Percentiles rank a stretch among this genome's conserved stretches.
phyloP scores from a whole-genome alignment of 2,329 filamentous ascomycete genomes.

The Alternaria sp. region DNA sequence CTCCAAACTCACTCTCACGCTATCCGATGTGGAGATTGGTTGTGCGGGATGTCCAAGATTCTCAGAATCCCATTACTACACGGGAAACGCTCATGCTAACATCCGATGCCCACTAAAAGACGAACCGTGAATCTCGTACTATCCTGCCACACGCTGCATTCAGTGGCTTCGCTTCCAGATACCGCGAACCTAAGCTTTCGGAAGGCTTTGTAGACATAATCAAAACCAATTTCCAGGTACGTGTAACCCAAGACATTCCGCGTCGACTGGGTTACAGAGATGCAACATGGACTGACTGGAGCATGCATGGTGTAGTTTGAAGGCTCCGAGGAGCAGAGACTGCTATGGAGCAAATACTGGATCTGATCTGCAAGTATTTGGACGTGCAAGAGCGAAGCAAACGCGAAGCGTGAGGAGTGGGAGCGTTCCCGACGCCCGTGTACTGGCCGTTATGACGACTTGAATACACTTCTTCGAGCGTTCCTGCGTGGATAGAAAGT shows the following conservation, averaged over 20 bases:
- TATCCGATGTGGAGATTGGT: slow-evolving; percentile 22
- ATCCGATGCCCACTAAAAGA: slow-evolving; percentile 49
- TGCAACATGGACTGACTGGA: slow-evolving; percentile 30
- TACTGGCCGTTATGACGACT: slow-evolving; percentile 26
- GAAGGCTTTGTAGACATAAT: slow-evolving; percentile 89
- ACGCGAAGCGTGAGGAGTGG: background rate
- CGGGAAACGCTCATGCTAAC: slow-evolving; percentile 27
- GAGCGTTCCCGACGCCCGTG: background rate
- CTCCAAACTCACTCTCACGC: slow-evolving; percentile 6
- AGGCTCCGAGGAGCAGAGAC: slow-evolving; percentile 73
- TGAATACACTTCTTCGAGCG: background rate
- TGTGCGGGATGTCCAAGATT: slow-evolving; percentile 10
- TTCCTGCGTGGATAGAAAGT: slow-evolving; percentile 1
- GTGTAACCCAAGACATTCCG: slow-evolving; percentile 28
- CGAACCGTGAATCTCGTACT: slow-evolving; percentile 84
- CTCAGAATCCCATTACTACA: background rate
- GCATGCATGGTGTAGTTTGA: slow-evolving; percentile 61
- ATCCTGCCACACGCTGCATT: slow-evolving; percentile 84
- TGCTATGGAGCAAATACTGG: slow-evolving; percentile 82
- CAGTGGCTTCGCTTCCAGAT: slow-evolving; percentile 75
- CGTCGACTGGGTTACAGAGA: slow-evolving; percentile 5
- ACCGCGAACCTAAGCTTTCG: slow-evolving; percentile 72
- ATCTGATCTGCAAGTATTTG: slow-evolving; percentile 54
- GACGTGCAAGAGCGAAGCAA: slow-evolving; percentile 7
- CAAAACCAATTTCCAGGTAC: slow-evolving; percentile 75